These are phyloP conservation scores for Setaria viridis DNA, from an alignment of 202 grass and related monocot species.

Conservation along the genomic window DNA sequence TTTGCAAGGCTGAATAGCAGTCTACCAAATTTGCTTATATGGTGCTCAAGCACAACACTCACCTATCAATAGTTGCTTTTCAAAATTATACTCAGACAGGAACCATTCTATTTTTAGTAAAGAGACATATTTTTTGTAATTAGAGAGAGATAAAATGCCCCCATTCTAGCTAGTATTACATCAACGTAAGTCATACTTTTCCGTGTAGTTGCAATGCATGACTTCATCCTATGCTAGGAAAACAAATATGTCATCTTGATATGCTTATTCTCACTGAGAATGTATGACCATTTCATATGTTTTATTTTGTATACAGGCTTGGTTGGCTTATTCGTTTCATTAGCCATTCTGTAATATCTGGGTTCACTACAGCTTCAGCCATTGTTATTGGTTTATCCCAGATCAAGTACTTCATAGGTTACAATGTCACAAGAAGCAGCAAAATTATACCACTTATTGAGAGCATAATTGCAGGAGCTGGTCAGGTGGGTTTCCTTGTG, in stretches of 20 bases:
- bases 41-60: neutral
- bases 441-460: constrained; percentile 90
- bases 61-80: neutral
- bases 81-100: neutral
- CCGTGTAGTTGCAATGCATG: neutral
- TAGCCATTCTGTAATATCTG: constrained; percentile 98
- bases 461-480: constrained; percentile 84
- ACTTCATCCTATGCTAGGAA: neutral
- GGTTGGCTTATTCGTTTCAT: constrained; percentile 97
- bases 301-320: constrained; percentile 61
- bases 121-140: neutral
- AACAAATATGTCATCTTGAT: constrained; percentile 8
- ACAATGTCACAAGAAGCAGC: constrained; percentile 82
- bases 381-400: constrained; percentile 95
- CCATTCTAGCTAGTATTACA: neutral
- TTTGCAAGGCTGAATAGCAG: neutral
- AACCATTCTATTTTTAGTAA: neutral
- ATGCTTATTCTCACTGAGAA: constrained; percentile 11
- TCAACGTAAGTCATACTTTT: constrained; percentile 4
- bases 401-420: constrained; percentile 96
- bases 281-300: constrained; percentile 34
- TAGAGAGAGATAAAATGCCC: neutral
- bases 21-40: neutral
- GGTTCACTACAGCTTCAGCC: constrained; percentile 95
- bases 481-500: constrained; percentile 63